Evolutionary conservation across 306 rosid species (phyloP).

Genomic region (Sesbania bispinosa): DNA sequence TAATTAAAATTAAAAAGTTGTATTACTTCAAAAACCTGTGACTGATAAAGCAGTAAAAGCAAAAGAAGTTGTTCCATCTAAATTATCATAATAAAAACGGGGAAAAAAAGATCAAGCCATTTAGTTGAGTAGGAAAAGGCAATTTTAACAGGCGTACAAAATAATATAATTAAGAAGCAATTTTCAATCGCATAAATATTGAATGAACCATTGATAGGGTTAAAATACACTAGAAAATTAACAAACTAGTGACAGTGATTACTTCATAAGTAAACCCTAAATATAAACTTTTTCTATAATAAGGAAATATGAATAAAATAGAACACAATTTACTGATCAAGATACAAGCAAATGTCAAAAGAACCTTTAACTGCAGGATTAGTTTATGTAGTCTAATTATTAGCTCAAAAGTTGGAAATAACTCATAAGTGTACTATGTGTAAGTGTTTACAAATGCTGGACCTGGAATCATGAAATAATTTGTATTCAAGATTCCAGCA

Average conservation of each 20-base stretch:
- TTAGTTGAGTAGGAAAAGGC: background rate
- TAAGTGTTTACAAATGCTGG: background rate
- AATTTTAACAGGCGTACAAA: background rate
- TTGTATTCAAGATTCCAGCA: slow-evolving; percentile 10
- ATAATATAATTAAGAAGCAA: no score
- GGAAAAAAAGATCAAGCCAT: background rate
- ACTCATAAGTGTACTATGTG: background rate
- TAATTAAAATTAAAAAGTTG: slow-evolving; percentile 13
- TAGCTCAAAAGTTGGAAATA: slow-evolving; percentile 3
- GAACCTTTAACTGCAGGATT: slow-evolving; percentile 5
- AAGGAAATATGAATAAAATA: background rate
- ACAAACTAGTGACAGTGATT: background rate
- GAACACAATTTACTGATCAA: slow-evolving; percentile 4
- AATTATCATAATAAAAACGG: no score
- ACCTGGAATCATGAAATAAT: slow-evolving; percentile 6
- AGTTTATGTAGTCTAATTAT: background rate
- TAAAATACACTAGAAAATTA: background rate
- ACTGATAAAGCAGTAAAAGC: background rate
- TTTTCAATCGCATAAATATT: background rate
- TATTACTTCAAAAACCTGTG: slow-evolving; percentile 27
- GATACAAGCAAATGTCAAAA: slow-evolving; percentile 11
- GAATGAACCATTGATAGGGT: background rate
- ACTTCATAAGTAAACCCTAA: background rate
- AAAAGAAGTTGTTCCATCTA: no score
- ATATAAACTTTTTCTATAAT: background rate